Evolutionary conservation across 2,329 filamentous ascomycete genomes (phyloP), one percentile per base, ranked within the genome.

Genomic region (Aureobasidium sp.): DNA sequence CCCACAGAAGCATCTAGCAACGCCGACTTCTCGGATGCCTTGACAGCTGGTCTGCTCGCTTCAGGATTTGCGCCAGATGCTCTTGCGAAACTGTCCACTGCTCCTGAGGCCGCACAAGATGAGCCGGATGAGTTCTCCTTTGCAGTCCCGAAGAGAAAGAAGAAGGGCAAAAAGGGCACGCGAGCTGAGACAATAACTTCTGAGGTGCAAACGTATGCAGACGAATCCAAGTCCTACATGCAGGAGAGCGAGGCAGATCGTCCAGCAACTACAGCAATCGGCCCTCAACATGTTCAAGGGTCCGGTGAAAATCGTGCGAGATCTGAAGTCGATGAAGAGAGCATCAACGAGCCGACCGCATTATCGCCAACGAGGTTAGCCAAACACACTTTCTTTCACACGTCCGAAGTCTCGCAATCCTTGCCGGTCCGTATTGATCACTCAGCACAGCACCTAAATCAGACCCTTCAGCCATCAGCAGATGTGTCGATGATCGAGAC

Each of bases 101-200:
- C 8, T 11, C 39, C 25, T 9, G 62, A 58, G 5, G 65, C 65
- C 9, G 55, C 58, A 37, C 59, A 63, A 13, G 66, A 68, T 27
- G 69, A 71, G 14, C 64, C 67, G 7, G 67, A 70, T 13, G 70
- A 72, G 16, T 68, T 70, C 51, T 66, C 69, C 57, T 64, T 73
- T 67, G 66, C 72, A 61, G 70, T 72, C 50, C 74, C 73, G 58
- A 74, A 74, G 63, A 59, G 57, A 30, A 72, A 74, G 44, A 79
- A 77, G 66, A 79, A 78, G 68, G 69, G 68, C 37, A 80, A 77
- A 71, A 79, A 78, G 64, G 68, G 70, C 9, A 79, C 79, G 69
- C 77, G 79, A 68, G 70, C 68, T 60, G 30, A 16, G 29, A 61
- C 2, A 0, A 29, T 16, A 16, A 36, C 25, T 16, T 9, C 27